Base-by-base conservation (phyloP, 2,329 filamentous ascomycete genomes). In the Colletotrichum lindemuthianum region DNA sequence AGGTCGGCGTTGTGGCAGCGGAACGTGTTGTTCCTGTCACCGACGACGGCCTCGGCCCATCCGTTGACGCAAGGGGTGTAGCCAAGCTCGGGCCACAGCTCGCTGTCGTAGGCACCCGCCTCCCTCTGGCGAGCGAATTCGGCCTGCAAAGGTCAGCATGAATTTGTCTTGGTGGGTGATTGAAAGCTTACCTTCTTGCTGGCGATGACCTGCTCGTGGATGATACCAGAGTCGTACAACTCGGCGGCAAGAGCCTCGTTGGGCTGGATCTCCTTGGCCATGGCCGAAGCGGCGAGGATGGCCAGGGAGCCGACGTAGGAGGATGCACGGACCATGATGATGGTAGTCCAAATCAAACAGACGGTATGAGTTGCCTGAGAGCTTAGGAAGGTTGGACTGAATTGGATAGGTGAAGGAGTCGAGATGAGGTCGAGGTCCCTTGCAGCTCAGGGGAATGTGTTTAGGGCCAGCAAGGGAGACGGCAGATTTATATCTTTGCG, bases 11-110 rank as follows among this genome's bases (percentile, higher is more conserved):
- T 82, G 59, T 73, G 77, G 72, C 82, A 84, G 39, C 71, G 71
- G 71, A 83, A 85, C 3, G 81, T 84, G 70, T 84, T 79, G 51
- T 77, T 73, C 11, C 74, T 70, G 55, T 84, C 79, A 1, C 81
- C 82, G 10, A 78, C 75, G 13, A 82, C 75, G 44, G 81, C 81
- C 15, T 74, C 76, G 3, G 80, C 82, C 7, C 78, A 70, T 3
- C 83, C 82, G 33, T 81, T 70, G 2, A 75, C 71, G 69, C 82
- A 85, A 8, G 68, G 68, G 6, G 76, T 75, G 67, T 76, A 79
- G 34, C 75, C 74, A 2, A 79, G 73, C 63, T 76, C 75, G 3
- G 77, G 77, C 43, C 75, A 80, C 15, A 71, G 72, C 0, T 73
- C 69, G 57, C 75, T 77, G 9, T 74, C 70, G 60, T 79, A 57